phyloP scores from a whole-genome alignment of 208 protist genomes.

The Porcisia deanei region DNA sequence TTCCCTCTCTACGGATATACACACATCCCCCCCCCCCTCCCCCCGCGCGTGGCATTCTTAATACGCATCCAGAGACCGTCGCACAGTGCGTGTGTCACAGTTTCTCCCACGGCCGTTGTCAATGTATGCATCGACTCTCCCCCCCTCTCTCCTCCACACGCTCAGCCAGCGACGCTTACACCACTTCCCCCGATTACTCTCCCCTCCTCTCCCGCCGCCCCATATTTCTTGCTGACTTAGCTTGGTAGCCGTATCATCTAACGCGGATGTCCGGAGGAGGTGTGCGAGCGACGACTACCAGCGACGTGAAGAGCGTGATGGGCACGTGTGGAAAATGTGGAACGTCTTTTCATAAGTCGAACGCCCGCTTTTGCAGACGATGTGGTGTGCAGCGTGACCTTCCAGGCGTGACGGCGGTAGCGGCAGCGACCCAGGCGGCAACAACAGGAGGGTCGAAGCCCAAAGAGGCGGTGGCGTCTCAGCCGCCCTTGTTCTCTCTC shows the following conservation, averaged over 20 bases:
- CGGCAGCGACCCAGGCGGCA: neutral
- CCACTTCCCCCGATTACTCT: neutral
- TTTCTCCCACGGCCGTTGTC: neutral
- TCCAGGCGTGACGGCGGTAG: too few relatives aligned
- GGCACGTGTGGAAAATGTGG: slow-evolving; percentile 61
- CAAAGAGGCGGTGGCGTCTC: neutral
- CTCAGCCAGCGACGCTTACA: neutral
- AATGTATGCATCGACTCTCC: neutral
- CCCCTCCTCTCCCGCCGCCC: neutral
- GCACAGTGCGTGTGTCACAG: neutral
- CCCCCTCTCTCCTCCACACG: neutral
- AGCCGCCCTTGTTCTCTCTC: slow-evolving; percentile 10
- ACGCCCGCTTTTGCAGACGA: slow-evolving; percentile 83
- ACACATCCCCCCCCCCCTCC: too few relatives aligned
- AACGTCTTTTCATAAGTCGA: slow-evolving; percentile 60
- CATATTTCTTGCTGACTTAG: slow-evolving; percentile 8
- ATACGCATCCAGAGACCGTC: neutral
- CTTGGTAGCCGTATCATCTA: neutral
- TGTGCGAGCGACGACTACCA: slow-evolving; percentile 4
- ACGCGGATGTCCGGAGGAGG: slow-evolving; percentile 13
- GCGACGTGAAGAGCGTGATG: neutral
- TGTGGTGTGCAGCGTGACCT: slow-evolving; percentile 53
- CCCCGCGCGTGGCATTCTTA: neutral
- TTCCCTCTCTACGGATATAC: neutral
- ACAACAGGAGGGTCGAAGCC: neutral